A percentile compares a stretch with the other conserved stretches of the same genome.
These are phyloP conservation scores for Alnus rubra DNA, from an alignment of 306 rosid species.

Conservation along the genomic window DNA sequence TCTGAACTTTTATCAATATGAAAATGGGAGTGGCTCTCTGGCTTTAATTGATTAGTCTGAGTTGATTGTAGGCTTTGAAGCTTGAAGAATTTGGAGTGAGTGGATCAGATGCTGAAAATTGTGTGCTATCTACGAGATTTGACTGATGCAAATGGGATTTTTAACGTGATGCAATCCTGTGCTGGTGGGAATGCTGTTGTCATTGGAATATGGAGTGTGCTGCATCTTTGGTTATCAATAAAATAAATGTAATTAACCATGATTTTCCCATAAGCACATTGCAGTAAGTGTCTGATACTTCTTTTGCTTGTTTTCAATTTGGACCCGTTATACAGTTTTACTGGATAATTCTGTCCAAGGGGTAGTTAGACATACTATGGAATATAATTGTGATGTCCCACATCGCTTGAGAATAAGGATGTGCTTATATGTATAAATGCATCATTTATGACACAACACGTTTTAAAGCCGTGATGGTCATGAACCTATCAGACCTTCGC, in stretches of 20 bases:
- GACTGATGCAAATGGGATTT: constrained; percentile 81
- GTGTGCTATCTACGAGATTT: constrained; percentile 85
- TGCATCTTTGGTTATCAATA: constrained; percentile 90
- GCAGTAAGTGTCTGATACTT: constrained; percentile 57
- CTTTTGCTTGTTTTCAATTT: not conserved
- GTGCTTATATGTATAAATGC: too few relatives aligned
- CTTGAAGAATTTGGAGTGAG: constrained; percentile 95
- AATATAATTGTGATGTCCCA: not conserved
- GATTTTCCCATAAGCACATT: constrained; percentile 98
- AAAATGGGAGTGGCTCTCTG: not conserved
- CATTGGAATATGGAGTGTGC: constrained; percentile 99
- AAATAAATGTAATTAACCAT: constrained; percentile 78
- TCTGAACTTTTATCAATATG: not conserved
- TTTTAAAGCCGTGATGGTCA: too few relatives aligned
- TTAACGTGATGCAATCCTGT: constrained; percentile 58
- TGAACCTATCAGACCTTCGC: too few relatives aligned
- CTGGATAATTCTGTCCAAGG: not conserved
- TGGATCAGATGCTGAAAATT: constrained; percentile 88
- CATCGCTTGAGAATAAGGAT: too few relatives aligned
- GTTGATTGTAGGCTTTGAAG: constrained; percentile 67
- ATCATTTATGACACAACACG: too few relatives aligned
- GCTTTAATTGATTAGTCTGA: constrained; percentile 1
- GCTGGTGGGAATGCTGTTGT: constrained; percentile 89
- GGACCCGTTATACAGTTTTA: not conserved
- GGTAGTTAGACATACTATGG: not conserved